A percentile compares a stretch with the other conserved stretches of the same genome.
These are phyloP conservation scores for Fusarium tuaranense DNA, from an alignment of 2,329 filamentous ascomycete genomes.

Conservation along the genomic window DNA sequence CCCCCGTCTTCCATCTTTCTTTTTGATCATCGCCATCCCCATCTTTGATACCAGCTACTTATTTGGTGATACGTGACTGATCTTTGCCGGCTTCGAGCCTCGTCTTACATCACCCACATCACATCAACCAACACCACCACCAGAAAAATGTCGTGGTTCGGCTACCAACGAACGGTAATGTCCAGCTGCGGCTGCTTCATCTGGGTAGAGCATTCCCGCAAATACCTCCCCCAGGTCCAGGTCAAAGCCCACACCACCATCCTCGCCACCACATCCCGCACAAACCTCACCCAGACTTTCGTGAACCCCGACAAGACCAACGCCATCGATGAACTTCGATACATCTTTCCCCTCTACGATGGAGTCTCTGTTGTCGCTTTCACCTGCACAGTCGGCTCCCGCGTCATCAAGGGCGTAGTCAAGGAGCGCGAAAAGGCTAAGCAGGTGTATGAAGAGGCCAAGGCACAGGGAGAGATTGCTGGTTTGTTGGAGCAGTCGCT, in stretches of 20 bases:
- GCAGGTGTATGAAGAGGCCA: conserved; percentile 68
- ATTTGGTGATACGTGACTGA: not conserved
- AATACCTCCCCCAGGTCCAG: conserved; percentile 69
- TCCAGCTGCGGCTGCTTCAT: conserved; percentile 52
- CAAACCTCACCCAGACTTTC: conserved; percentile 68
- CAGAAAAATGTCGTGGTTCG: conserved; percentile 8
- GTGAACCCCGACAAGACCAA: conserved; percentile 61
- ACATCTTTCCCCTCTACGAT: conserved; percentile 79
- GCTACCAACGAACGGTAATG: too few species aligned
- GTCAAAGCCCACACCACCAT: conserved; percentile 72
- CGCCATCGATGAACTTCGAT: conserved; percentile 62
- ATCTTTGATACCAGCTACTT: not conserved
- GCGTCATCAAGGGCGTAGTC: conserved; percentile 72
- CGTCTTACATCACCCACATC: not conserved
- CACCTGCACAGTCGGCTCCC: conserved; percentile 70
- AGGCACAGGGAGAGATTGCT: conserved; percentile 69
- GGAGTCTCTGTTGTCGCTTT: conserved; percentile 78
- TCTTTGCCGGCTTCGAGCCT: not conserved
- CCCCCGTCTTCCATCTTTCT: not conserved
- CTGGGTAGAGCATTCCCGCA: conserved; percentile 30
- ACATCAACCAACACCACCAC: not conserved
- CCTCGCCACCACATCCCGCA: conserved; percentile 63
- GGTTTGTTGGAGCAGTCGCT: conserved; percentile 73
- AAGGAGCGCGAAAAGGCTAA: conserved; percentile 74
- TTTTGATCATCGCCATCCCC: not conserved